These are phyloP conservation scores for Termitomyces sp. DNA, from an alignment of 768 basidiomycete genomes.

Conservation along the genomic window DNA sequence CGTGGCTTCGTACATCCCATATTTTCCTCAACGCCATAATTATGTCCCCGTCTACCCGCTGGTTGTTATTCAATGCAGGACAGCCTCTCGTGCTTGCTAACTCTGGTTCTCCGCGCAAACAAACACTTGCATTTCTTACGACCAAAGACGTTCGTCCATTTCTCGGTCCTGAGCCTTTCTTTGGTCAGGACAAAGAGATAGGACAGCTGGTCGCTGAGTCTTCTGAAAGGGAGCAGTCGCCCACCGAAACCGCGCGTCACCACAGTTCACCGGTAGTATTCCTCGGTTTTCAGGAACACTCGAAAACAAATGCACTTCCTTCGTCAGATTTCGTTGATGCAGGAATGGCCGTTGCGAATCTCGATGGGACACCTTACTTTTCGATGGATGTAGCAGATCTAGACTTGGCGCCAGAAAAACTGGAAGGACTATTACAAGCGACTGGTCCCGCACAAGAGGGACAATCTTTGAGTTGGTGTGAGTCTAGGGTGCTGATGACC, in stretches of 20 bases:
- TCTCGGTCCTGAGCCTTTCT: conserved; percentile 64
- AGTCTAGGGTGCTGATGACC: conserved; percentile 55
- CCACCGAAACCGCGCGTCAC: conserved; percentile 54
- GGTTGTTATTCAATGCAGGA: conserved; percentile 74
- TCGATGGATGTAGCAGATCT: conserved; percentile 67
- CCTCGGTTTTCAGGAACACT: conserved; percentile 69
- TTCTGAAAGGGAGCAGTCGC: conserved; percentile 26
- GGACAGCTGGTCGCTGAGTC: conserved; percentile 27
- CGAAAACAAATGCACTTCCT: conserved; percentile 46
- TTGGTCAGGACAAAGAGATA: conserved; percentile 59
- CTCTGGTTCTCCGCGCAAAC: conserved; percentile 25
- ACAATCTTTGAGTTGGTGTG: conserved; percentile 49
- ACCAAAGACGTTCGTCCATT: conserved; percentile 60
- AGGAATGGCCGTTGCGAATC: conserved; percentile 45
- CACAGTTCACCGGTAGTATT: conserved; percentile 64
- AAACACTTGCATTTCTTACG: conserved; percentile 45
- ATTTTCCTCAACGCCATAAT: conserved; percentile 73
- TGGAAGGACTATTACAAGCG: conserved; percentile 35
- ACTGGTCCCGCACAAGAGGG: conserved; percentile 34
- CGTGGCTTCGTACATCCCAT: conserved; percentile 74
- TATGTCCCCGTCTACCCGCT: conserved; percentile 53
- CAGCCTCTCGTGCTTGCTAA: conserved; percentile 56
- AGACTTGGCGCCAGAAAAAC: conserved; percentile 24
- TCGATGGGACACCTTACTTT: conserved; percentile 85
- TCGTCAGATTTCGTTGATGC: conserved; percentile 63